Base-by-base conservation (phyloP, 2,329 filamentous ascomycete genomes). In the Cytospora piceae region DNA sequence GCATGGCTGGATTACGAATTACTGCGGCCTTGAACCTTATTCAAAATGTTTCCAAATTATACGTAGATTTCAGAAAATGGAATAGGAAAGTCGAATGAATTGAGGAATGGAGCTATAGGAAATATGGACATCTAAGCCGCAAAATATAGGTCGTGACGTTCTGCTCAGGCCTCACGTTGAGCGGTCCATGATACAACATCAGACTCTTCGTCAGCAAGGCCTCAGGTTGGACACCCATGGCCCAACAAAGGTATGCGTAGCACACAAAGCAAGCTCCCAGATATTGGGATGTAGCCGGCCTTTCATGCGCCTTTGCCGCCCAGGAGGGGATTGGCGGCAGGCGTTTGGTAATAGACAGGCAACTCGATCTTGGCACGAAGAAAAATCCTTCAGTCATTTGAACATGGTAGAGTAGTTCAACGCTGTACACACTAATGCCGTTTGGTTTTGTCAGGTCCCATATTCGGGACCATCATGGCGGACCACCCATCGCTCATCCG, bases 371-470 rank as follows among this genome's bases (percentile, higher is more conserved):
- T 79, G 83, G 83, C 83, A 85, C 82, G 83, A 78, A 77, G 70
- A 78, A 78, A 76, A 70, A 78, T 85, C 83, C 83, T 85, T 85
- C 83, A 84, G 80, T 57, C 82, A 82, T 79, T 76, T 74, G 80
- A 81, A 82, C 81, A 83, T 77, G 73, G 75, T 75, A 72, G 68
- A 74, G 72, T 77, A 78, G 80, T 81, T 80, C 82, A 77, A 75
- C 81, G 83, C 81, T 84, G 83, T 85, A 85, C 83, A 85, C 83
- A 85, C 83, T 78, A 77, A 85, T 85, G 83, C 83, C 83, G 75
- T 81, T 67, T 60, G 20, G 67, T 24, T 53, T 51, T 22, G n/a
- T 49, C 46, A 14, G 42, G 52, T 29, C 29, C 49, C 29, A 37
- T 37, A 17, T 34, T 57, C n/a, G 8, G 27, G 53, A 46, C 37